Evolutionary conservation across 257 asterid species (phyloP).

Genomic region (Hygrophila difformis): DNA sequence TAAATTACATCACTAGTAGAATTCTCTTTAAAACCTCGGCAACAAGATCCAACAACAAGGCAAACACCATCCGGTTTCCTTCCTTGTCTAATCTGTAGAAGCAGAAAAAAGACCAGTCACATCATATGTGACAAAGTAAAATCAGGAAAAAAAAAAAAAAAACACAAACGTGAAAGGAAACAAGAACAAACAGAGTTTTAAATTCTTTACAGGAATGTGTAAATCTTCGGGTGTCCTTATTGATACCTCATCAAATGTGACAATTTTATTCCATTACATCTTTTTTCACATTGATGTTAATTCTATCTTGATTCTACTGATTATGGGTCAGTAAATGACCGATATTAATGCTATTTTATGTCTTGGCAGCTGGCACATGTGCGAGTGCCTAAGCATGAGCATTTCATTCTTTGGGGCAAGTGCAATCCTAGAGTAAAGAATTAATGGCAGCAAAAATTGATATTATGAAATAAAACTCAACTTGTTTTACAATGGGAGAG

Average conservation of each 20-base stretch:
- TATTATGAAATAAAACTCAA: constrained; percentile 19
- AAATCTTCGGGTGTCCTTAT: no score
- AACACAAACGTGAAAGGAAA: no score
- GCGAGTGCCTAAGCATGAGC: no score
- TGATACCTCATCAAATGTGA: background rate
- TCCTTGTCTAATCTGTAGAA: constrained; percentile 72
- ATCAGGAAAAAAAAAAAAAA: background rate
- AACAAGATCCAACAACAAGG: constrained; percentile 94
- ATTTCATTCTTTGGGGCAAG: no score
- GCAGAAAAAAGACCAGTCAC: constrained; percentile 14
- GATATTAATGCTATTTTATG: no score
- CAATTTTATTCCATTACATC: background rate
- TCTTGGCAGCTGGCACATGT: no score
- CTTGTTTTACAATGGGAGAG: constrained; percentile 93
- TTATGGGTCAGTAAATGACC: no score
- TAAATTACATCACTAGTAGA: constrained; percentile 72
- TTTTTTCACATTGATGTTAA: background rate
- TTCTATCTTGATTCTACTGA: background rate
- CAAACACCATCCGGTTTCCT: constrained; percentile 93
- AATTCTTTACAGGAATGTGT: no score
- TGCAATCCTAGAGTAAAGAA: background rate
- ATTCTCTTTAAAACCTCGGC: constrained; percentile 72
- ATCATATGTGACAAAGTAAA: background rate
- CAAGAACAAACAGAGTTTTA: no score
- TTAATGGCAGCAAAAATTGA: background rate